Percentiles rank a stretch among this genome's conserved stretches.
Evolutionary conservation across 441 rosid genomes (phyloP).

Genomic region (Eutrema salsugineum): DNA sequence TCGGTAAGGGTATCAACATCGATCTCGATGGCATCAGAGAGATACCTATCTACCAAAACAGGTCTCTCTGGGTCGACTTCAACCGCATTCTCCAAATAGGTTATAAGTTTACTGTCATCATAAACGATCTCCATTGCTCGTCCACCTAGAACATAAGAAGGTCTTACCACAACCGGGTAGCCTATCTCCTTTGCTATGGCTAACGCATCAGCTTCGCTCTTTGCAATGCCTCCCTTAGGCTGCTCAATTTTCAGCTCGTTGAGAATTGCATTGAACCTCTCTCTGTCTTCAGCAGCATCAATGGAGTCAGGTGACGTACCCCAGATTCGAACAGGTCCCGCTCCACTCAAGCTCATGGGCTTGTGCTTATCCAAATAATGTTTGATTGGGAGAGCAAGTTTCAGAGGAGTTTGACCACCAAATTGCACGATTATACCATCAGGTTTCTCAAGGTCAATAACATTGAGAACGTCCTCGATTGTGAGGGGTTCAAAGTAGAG

Average conservation of each 20-base stretch:
- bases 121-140: conserved; percentile 96
- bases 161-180: conserved; percentile 94
- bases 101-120: conserved; percentile 68
- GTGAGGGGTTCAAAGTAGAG: conserved; percentile 96
- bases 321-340: conserved; percentile 81
- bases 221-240: conserved; percentile 97
- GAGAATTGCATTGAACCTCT: conserved; percentile 82
- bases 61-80: conserved; percentile 94
- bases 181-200: conserved; percentile 78
- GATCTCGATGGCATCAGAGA: conserved; percentile 87
- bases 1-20: conserved; percentile 94
- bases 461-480: conserved; percentile 82
- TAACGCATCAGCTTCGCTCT: conserved; percentile 85
- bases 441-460: conserved; percentile 84
- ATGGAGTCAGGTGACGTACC: conserved; percentile 97
- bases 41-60: conserved; percentile 83
- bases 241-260: conserved; percentile 76
- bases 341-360: conserved; percentile 64
- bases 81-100: conserved; percentile 88
- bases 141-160: conserved; percentile 96
- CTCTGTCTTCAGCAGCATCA: conserved; percentile 95
- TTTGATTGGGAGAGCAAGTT: conserved; percentile 85
- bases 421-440: conserved; percentile 95
- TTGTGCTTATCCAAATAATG: conserved; percentile 68
- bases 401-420: conserved; percentile 98